These are phyloP conservation scores for Cupressus sempervirens DNA, from an alignment of 75 land plant species.

Conservation along the genomic window DNA sequence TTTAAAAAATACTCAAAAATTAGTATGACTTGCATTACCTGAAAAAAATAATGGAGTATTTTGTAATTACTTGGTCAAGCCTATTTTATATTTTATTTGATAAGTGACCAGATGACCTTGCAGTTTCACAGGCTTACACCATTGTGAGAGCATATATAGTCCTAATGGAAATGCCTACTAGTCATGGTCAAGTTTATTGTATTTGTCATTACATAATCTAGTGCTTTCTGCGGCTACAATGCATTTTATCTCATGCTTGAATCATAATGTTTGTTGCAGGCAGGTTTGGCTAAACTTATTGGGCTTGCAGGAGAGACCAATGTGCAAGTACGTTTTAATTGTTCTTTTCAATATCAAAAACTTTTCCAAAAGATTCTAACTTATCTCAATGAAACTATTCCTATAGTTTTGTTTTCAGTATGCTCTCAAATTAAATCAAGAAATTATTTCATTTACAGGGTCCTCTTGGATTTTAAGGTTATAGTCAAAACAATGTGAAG, in stretches of 20 bases:
- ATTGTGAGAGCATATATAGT: neutral
- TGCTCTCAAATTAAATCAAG: neutral
- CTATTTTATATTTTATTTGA: no score
- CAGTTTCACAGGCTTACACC: no score
- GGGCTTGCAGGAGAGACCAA: slow-evolving; percentile 98
- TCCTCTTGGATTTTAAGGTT: neutral
- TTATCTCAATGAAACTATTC: neutral
- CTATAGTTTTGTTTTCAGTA: neutral
- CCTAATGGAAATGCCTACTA: neutral
- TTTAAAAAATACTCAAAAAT: no score
- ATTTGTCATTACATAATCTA: neutral
- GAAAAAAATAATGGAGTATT: no score
- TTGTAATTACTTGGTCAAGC: no score
- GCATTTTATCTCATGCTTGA: neutral
- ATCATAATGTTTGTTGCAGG: slow-evolving; percentile 43
- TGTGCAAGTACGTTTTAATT: slow-evolving; percentile 53
- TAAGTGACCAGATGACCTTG: no score
- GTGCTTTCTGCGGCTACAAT: neutral
- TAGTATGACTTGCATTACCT: no score
- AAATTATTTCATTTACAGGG: neutral
- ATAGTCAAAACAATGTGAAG: neutral
- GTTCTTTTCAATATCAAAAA: neutral
- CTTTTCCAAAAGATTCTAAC: neutral
- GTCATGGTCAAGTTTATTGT: neutral
- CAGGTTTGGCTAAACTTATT: slow-evolving; percentile 93